These are phyloP conservation scores for Purpureocillium takamizusanense DNA, from an alignment of 2,329 filamentous ascomycete genomes.

Conservation along the genomic window DNA sequence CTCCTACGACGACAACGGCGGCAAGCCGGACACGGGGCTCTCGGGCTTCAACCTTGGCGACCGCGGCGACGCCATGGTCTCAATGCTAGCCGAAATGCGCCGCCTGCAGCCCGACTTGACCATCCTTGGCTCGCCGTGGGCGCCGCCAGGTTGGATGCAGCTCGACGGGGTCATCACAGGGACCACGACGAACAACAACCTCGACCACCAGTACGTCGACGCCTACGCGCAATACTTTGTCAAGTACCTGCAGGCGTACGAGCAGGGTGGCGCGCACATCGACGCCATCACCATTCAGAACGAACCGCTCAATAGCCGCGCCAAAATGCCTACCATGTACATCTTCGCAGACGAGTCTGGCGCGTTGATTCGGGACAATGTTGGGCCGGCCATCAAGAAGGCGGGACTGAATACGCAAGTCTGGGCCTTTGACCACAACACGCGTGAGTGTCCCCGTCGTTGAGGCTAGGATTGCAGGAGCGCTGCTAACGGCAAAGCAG, in stretches of 20 bases:
- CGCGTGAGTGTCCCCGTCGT: constrained; percentile 11
- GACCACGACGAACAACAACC: constrained; percentile 26
- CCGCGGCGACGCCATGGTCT: constrained; percentile 27
- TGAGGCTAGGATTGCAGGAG: no score
- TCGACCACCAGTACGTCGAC: constrained; percentile 19
- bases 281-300: constrained; percentile 36
- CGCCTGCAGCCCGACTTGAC: constrained; percentile 22
- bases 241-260: constrained; percentile 30
- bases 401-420: constrained; percentile 30
- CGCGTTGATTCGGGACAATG: constrained; percentile 24
- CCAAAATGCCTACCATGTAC: constrained; percentile 28
- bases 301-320: constrained; percentile 30
- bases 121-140: constrained; percentile 29
- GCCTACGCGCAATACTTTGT: constrained; percentile 30
- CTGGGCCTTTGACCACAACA: constrained; percentile 37
- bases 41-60: constrained; percentile 24
- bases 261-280: constrained; percentile 21
- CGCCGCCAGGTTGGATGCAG: constrained; percentile 33
- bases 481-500: no score
- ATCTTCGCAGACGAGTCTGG: constrained; percentile 27
- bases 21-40: constrained; percentile 7
- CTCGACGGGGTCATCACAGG: constrained; percentile 23
- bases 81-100: constrained; percentile 26
- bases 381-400: constrained; percentile 26
- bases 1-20: constrained; percentile 24